These are phyloP conservation scores for Epithele typhae DNA, from an alignment of 768 basidiomycete species.

Conservation along the genomic window DNA sequence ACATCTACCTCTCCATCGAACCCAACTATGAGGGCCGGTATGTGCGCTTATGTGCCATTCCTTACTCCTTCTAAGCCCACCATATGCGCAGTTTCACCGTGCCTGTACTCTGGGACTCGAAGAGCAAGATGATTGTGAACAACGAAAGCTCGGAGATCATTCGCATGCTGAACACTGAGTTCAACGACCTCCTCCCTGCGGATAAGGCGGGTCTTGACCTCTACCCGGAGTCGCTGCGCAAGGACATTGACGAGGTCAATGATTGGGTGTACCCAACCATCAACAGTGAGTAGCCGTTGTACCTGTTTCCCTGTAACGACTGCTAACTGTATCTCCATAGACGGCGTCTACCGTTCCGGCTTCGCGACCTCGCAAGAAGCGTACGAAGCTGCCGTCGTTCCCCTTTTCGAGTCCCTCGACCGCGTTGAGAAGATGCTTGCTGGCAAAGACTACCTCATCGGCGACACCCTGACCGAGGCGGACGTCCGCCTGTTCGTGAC, in stretches of 20 bases:
- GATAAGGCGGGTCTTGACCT: slow-evolving; percentile 66
- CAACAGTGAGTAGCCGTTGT: slow-evolving; percentile 55
- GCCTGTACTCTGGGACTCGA: slow-evolving; percentile 92
- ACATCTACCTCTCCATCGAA: slow-evolving; percentile 78
- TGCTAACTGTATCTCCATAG: slow-evolving; percentile 38
- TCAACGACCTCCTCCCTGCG: slow-evolving; percentile 66
- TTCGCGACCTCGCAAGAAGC: slow-evolving; percentile 81
- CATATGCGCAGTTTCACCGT: slow-evolving; percentile 61
- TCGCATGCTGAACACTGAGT: slow-evolving; percentile 84
- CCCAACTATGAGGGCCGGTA: slow-evolving; percentile 57
- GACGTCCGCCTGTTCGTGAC: slow-evolving; percentile 92
- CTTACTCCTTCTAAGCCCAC: background rate
- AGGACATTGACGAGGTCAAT: slow-evolving; percentile 81
- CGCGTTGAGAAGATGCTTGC: slow-evolving; percentile 71
- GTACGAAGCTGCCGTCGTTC: slow-evolving; percentile 71
- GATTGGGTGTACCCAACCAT: slow-evolving; percentile 83
- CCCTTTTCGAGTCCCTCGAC: slow-evolving; percentile 78
- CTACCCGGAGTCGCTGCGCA: slow-evolving; percentile 69
- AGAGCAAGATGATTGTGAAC: slow-evolving; percentile 83
- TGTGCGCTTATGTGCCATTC: background rate
- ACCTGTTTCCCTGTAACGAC: background rate
- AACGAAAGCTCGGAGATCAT: slow-evolving; percentile 97
- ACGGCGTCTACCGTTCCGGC: slow-evolving; percentile 86
- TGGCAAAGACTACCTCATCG: slow-evolving; percentile 81
- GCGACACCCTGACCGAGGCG: slow-evolving; percentile 78